Evolutionary conservation across 1,284 basidiomycete species (phyloP).

Genomic region (Apiotrichum montevideense): DNA sequence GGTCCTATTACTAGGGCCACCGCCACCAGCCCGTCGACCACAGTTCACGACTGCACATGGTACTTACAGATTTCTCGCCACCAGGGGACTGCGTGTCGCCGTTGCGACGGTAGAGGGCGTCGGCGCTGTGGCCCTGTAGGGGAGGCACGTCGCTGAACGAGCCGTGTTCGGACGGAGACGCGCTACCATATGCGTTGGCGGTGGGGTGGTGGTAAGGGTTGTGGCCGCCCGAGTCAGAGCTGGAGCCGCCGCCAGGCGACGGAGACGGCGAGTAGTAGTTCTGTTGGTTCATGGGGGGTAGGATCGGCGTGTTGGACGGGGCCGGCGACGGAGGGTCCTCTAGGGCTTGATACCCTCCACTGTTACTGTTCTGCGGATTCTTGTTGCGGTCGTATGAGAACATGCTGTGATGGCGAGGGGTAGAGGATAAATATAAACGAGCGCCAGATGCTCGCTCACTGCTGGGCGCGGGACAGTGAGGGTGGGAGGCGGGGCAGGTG

Average conservation of each 20-base stretch:
- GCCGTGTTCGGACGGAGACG: not conserved
- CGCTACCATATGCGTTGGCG: not conserved
- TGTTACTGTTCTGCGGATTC: not conserved
- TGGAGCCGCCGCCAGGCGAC: not conserved
- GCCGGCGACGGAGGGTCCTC: not conserved
- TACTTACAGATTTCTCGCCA: not conserved
- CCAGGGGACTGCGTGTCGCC: too few species aligned
- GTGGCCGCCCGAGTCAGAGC: not conserved
- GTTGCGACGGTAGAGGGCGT: not conserved
- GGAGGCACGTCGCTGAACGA: not conserved
- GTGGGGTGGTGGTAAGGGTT: not conserved
- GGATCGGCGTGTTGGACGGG: not conserved
- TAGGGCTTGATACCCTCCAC: not conserved
- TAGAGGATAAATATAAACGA: too few species aligned
- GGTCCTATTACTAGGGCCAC: too few species aligned
- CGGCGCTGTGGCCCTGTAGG: not conserved
- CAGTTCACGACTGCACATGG: too few species aligned
- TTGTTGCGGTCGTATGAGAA: not conserved
- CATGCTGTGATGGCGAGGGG: not conserved
- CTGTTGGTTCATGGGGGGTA: not conserved
- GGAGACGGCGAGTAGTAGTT: not conserved
- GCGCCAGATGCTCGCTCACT: too few species aligned
- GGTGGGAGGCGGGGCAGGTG: too few species aligned
- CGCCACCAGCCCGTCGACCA: too few species aligned
- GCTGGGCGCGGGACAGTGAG: too few species aligned